Conservation (phyloP, 1,139 yeast species). For the Diutina rugosa region DNA sequence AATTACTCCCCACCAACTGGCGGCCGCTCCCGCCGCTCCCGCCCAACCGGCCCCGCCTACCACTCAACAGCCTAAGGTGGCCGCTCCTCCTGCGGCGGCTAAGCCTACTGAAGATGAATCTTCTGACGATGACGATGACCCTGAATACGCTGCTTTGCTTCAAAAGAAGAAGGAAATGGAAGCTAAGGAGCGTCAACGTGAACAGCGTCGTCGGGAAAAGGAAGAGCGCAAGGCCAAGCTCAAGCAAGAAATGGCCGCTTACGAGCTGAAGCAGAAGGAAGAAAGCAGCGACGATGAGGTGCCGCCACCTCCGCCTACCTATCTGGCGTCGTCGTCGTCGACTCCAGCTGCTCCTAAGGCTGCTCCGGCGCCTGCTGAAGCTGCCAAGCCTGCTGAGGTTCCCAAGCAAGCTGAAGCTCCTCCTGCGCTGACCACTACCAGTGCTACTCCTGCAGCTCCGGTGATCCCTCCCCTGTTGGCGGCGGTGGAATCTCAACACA, state of each 20-base stretch:
- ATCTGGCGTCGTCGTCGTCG: neutral
- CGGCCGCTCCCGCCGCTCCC: neutral
- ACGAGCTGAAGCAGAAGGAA: slow-evolving; percentile 25
- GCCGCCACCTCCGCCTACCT: slow-evolving; percentile 10
- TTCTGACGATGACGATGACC: slow-evolving; percentile 29
- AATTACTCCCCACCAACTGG: neutral
- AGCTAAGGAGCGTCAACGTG: slow-evolving; percentile 31
- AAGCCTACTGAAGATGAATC: neutral
- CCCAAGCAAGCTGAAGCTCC: slow-evolving; percentile 6
- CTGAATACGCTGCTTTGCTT: slow-evolving; percentile 32
- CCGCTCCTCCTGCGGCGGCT: neutral
- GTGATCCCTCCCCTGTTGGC: neutral
- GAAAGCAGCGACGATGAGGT: slow-evolving; percentile 18
- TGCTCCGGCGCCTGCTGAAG: slow-evolving; percentile 4
- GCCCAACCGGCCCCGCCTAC: neutral
- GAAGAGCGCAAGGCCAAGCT: slow-evolving; percentile 50
- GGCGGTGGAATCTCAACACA: slow-evolving; percentile 10
- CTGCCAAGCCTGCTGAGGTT: slow-evolving; percentile 7
- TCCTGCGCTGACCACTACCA: neutral
- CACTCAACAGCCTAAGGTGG: neutral
- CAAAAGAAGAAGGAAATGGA: slow-evolving; percentile 37
- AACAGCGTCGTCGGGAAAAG: slow-evolving; percentile 35
- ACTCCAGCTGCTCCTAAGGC: slow-evolving; percentile 4
- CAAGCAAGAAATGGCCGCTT: slow-evolving; percentile 44
- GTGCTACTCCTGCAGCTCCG: neutral